A percentile compares a stretch with the other conserved stretches of the same genome.
Conservation (phyloP, 2,329 filamentous ascomycete species). For the Teratosphaeriaceae sp. region DNA sequence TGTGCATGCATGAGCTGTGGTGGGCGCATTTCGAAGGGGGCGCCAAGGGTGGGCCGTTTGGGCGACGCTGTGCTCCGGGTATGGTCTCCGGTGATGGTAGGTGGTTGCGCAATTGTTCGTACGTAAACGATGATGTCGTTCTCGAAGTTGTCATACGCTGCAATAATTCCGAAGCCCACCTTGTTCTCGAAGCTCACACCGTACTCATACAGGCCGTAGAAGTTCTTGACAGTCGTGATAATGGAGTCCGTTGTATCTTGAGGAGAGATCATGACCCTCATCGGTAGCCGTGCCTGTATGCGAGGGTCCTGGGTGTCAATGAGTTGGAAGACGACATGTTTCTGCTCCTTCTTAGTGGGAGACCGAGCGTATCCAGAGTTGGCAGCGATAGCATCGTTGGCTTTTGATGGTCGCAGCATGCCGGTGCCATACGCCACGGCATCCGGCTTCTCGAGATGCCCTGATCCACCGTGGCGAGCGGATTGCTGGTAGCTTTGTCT, state of each 20-base stretch:
- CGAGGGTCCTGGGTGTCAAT: conserved; percentile 38
- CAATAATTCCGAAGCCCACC: conserved; percentile 83
- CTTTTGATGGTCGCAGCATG: conserved; percentile 16
- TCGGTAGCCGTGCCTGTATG: conserved; percentile 61
- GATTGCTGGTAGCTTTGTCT: conserved; percentile 29
- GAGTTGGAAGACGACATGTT: conserved; percentile 74
- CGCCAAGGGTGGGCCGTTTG: conserved; percentile 53
- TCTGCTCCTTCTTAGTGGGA: conserved; percentile 40
- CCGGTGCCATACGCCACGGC: conserved; percentile 8
- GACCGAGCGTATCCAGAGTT: conserved; percentile 22
- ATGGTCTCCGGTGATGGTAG: conserved; percentile 14
- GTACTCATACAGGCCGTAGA: conserved; percentile 87
- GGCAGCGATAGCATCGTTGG: conserved; percentile 14
- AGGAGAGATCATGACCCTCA: conserved; percentile 84
- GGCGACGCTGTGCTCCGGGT: conserved; percentile 33
- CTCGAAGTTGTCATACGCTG: conserved; percentile 89
- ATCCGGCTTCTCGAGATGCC: conserved; percentile 13
- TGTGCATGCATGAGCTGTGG: conserved; percentile 54
- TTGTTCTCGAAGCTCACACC: conserved; percentile 95
- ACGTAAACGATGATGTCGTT: conserved; percentile 93
- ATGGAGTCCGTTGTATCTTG: conserved; percentile 98
- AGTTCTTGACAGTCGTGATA: conserved; percentile 97
- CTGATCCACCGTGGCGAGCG: conserved; percentile 23
- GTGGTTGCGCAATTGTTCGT: conserved; percentile 39
- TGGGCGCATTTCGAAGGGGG: conserved; percentile 58